These are phyloP conservation scores for Sindora glabra DNA, from an alignment of 306 rosid genomes.

Conservation along the genomic window DNA sequence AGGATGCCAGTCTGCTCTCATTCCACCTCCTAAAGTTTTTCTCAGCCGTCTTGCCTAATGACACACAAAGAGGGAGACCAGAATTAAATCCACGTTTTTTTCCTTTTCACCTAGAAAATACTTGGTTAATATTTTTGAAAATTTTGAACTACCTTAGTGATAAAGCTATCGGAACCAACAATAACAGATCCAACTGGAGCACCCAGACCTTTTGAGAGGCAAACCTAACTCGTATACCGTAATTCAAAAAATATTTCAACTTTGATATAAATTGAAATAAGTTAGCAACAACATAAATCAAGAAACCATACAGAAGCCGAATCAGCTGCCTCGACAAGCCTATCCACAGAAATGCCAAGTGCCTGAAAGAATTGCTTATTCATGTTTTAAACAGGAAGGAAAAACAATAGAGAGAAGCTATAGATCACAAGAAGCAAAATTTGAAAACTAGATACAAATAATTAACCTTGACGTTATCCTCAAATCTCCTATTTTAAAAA, in stretches of 20 bases:
- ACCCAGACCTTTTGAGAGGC: constrained; percentile 86
- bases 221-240: constrained; percentile 46
- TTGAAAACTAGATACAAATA: not conserved
- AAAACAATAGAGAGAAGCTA: not conserved
- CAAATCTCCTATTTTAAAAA: not conserved
- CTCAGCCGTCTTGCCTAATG: constrained; percentile 77
- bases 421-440: not conserved
- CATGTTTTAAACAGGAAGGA: not conserved
- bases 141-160: constrained; percentile 52
- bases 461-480: not conserved
- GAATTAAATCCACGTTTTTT: too few relatives aligned
- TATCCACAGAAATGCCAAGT: constrained; percentile 77
- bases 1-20: constrained; percentile 88
- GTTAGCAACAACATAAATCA: too few relatives aligned
- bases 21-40: constrained; percentile 92
- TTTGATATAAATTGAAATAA: not conserved
- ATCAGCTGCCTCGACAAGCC: constrained; percentile 92
- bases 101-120: too few relatives aligned
- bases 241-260: not conserved
- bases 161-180: constrained; percentile 74
- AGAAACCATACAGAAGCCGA: constrained; percentile 58
- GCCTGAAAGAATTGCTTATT: constrained; percentile 44
- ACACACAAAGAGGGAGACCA: not conserved
- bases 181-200: constrained; percentile 93
- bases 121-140: not conserved